Conservation (phyloP, 2,329 filamentous ascomycete species). For the Pseudocercospora cruenta region DNA sequence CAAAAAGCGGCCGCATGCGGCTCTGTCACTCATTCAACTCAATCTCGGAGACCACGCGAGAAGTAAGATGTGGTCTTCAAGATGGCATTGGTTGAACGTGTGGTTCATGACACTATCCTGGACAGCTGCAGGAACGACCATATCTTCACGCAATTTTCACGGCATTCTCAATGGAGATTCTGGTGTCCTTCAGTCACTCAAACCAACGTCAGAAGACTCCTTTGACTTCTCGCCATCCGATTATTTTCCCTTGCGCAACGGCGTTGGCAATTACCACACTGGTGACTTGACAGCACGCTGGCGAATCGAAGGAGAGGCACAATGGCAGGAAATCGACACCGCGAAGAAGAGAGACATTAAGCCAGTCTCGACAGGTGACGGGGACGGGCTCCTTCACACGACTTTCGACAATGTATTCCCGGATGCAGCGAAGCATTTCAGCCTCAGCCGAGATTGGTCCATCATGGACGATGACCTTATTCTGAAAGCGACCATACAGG, state of each 20-base stretch:
- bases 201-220: conserved; percentile 39
- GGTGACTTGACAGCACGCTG: conserved; percentile 63
- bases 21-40: background rate
- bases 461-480: conserved; percentile 54
- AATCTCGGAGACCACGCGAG: background rate
- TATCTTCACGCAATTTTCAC: conserved; percentile 20
- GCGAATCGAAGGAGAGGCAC: conserved; percentile 43
- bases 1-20: background rate
- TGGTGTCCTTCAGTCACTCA: conserved; percentile 53
- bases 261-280: conserved; percentile 61
- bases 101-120: background rate
- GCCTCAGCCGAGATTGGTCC: conserved; percentile 58
- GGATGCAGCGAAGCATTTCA: conserved; percentile 39
- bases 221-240: conserved; percentile 63
- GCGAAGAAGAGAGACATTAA: conserved; percentile 37
- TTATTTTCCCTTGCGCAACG: conserved; percentile 51
- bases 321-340: conserved; percentile 56
- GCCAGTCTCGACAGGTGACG: background rate
- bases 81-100: background rate
- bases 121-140: conserved; percentile 9
- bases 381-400: conserved; percentile 3
- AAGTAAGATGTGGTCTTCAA: background rate
- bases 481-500: conserved; percentile 57
- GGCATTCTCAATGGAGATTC: conserved; percentile 22
- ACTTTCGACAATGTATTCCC: conserved; percentile 9